Percentiles rank a stretch among this genome's conserved stretches.
These are phyloP conservation scores for Neoconidiobolus thromboides DNA, from an alignment of 371 early-diverging fungal species.

Conservation along the genomic window DNA sequence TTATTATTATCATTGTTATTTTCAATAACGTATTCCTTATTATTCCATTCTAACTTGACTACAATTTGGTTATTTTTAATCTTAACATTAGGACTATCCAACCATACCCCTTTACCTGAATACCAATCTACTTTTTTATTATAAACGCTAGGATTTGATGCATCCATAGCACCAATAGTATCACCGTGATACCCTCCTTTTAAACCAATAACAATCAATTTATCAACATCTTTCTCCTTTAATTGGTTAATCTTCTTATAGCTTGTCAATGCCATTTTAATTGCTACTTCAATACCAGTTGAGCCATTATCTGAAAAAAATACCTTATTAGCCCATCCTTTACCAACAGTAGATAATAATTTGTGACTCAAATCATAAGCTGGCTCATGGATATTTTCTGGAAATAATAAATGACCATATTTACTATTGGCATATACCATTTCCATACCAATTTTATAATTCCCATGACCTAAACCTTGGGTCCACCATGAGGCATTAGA, in stretches of 20 bases:
- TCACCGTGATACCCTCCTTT: conserved; percentile 72
- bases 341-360: conserved; percentile 31
- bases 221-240: too few relatives aligned
- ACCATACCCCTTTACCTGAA: neutral
- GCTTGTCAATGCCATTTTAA: conserved; percentile 55
- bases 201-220: conserved; percentile 26
- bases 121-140: conserved; percentile 57
- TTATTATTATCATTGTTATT: too few relatives aligned
- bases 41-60: neutral
- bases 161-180: conserved; percentile 71
- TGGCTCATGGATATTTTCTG: conserved; percentile 55
- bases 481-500: conserved; percentile 78
- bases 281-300: conserved; percentile 60
- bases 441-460: conserved; percentile 31
- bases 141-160: conserved; percentile 50
- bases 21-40: too few relatives aligned
- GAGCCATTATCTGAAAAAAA: conserved; percentile 69
- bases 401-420: conserved; percentile 71
- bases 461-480: conserved; percentile 60
- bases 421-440: conserved; percentile 53
- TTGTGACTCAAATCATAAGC: conserved; percentile 39
- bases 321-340: conserved; percentile 49
- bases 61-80: neutral
- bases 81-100: too few relatives aligned
- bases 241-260: conserved; percentile 3